Evolutionary conservation across 805 yeast genomes (phyloP), one percentile per base, ranked within the genome.

Genomic region (Lachancea thermotolerans): DNA sequence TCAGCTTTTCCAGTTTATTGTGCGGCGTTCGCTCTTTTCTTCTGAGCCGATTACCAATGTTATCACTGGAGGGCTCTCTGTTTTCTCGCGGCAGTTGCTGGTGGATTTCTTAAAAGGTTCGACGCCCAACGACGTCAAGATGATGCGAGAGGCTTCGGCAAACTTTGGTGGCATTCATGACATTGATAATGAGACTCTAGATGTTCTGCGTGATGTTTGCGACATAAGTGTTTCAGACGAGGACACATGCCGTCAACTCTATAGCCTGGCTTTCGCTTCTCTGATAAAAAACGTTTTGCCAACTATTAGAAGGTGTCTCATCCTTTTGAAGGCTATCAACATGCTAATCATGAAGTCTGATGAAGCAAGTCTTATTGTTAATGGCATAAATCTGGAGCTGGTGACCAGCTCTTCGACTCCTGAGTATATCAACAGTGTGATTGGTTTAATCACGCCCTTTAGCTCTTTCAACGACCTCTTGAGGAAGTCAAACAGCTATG

Each of bases 241-340:
- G 8, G 49, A 35, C 16, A 18, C 43, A 11, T 39, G 47, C n/a
- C 35, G 34, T 29, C 42, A 48, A 36, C 46, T 49, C 8, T 59
- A 48, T 44, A 44, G 45, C 28, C 25, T 59, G 28, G 55, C 58
- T 3, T 44, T 25, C 33, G 51, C 60, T 1, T 49, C 49, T 39
- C 31, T 58, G 10, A 33, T 58, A 34, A 57, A 46, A 35, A 56
- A 54, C 35, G 31, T 60, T 12, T 47, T 57, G 14, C 64, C 61
- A 2, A 54, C 60, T 1, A 39, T 60, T 34, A 54, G 65, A 41
- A 59, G 65, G 37, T 65, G 60, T 41, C 37, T 60, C 40, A 59
- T 63, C 6, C 63, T 69, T 47, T 39, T 65, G 17, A 57, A 55
- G 36, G 59, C 58, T n/a, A 49, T 70, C 37, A 59, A 60, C 36